Conservation (phyloP, 805 yeast species). For the Crinitomyces ghanaensis region DNA sequence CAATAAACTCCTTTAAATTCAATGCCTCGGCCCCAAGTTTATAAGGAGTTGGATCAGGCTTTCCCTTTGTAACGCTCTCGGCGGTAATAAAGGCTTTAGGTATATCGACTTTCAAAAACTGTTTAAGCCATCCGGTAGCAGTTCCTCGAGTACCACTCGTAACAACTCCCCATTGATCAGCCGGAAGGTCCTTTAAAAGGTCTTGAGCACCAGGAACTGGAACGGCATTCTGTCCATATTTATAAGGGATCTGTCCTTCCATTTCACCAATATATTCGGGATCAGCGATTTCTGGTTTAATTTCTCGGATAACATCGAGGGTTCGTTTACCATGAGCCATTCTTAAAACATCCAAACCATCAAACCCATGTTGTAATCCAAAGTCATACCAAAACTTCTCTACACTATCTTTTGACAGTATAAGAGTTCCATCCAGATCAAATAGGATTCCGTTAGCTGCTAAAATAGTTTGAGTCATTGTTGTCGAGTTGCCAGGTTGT, state of each 20-base stretch:
- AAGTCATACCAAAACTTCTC: constrained; percentile 74
- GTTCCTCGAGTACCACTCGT: constrained; percentile 71
- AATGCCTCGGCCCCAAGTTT: constrained; percentile 28
- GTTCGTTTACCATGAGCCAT: constrained; percentile 80
- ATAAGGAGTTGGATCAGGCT: constrained; percentile 83
- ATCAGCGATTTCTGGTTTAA: constrained; percentile 65
- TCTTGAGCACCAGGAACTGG: constrained; percentile 69
- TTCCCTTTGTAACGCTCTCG: constrained; percentile 65
- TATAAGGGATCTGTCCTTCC: constrained; percentile 60
- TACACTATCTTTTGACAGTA: constrained; percentile 72
- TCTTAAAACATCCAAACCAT: constrained; percentile 58
- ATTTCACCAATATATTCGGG: constrained; percentile 51
- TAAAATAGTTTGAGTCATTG: too few relatives aligned
- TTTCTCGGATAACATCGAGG: constrained; percentile 59
- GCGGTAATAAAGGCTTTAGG: constrained; percentile 78
- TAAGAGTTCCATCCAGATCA: constrained; percentile 82
- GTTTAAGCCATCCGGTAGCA: constrained; percentile 68
- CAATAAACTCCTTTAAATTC: constrained; percentile 33
- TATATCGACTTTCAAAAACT: constrained; percentile 43
- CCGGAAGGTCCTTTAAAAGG: constrained; percentile 30
- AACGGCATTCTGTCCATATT: constrained; percentile 59
- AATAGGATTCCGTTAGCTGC: constrained; percentile 45
- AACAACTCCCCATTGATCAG: constrained; percentile 68
- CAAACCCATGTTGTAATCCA: constrained; percentile 55
- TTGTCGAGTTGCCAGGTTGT: too few relatives aligned